phyloP scores from a whole-genome alignment of 2,329 filamentous ascomycete genomes.

The Stromatinia cepivora region DNA sequence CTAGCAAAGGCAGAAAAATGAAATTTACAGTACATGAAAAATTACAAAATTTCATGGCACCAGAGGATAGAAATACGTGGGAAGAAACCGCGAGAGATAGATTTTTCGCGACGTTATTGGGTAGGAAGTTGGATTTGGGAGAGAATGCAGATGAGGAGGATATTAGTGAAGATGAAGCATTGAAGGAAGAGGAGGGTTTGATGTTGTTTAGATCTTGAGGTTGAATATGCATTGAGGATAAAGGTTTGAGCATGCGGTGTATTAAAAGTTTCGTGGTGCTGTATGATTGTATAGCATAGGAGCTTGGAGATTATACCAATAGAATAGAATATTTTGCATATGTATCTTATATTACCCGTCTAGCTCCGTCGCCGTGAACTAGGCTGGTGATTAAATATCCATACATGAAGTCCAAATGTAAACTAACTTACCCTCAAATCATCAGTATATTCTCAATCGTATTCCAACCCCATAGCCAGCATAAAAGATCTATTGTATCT shows the following conservation, averaged over 20 bases:
- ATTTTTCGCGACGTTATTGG: slow-evolving; percentile 74
- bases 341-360: no score
- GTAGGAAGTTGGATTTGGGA: slow-evolving; percentile 65
- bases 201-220: slow-evolving; percentile 40
- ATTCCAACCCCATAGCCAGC: background rate
- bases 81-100: slow-evolving; percentile 74
- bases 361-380: background rate
- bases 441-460: background rate
- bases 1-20: slow-evolving; percentile 92
- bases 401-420: background rate
- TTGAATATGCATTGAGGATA: background rate
- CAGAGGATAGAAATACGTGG: slow-evolving; percentile 80
- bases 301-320: slow-evolving; percentile 3
- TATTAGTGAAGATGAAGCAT: slow-evolving; percentile 47
- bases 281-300: background rate
- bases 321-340: background rate
- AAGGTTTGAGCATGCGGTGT: background rate
- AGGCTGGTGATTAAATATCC: background rate
- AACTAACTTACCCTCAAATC: background rate
- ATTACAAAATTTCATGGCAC: slow-evolving; percentile 96
- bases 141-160: slow-evolving; percentile 57
- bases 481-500: no score
- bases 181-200: slow-evolving; percentile 38
- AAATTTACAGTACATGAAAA: slow-evolving; percentile 95
- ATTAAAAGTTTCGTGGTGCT: background rate